These are phyloP conservation scores for Albophoma yamanashiensis DNA, from an alignment of 2,329 filamentous ascomycete genomes.

Conservation along the genomic window DNA sequence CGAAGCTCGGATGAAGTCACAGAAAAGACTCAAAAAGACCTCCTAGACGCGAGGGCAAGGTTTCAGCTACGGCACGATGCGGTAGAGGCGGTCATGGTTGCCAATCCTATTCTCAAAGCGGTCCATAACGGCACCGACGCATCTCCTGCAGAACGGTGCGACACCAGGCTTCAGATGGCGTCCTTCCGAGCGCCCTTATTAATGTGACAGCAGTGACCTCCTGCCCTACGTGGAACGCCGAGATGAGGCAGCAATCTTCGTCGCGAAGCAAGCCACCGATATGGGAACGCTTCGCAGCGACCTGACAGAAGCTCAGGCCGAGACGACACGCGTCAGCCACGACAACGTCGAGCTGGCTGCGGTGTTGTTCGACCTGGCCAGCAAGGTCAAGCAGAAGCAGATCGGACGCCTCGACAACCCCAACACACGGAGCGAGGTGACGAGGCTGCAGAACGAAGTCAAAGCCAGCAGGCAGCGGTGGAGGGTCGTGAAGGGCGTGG, in stretches of 20 bases:
- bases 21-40: constrained; percentile 49
- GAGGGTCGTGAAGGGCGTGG: constrained; percentile 66
- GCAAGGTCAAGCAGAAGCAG: constrained; percentile 41
- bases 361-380: constrained; percentile 52
- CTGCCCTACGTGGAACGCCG: constrained; percentile 55
- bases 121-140: constrained; percentile 58
- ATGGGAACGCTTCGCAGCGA: constrained; percentile 39
- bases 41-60: constrained; percentile 59
- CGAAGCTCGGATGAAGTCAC: constrained; percentile 38
- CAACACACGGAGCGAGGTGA: constrained; percentile 42
- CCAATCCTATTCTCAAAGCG: constrained; percentile 67
- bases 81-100: constrained; percentile 56
- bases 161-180: neutral
- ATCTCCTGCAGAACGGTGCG: constrained; percentile 58
- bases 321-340: constrained; percentile 43
- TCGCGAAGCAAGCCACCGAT: constrained; percentile 48
- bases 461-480: constrained; percentile 54
- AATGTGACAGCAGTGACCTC: constrained; percentile 43
- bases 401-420: constrained; percentile 43
- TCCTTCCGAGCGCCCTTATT: neutral
- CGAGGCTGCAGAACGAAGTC: constrained; percentile 46
- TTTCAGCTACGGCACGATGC: constrained; percentile 62
- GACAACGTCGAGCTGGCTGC: constrained; percentile 54
- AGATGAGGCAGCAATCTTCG: constrained; percentile 53
- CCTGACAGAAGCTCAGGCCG: constrained; percentile 45